Base-by-base conservation (phyloP, 2,329 filamentous ascomycete species). In the Penicillium capsulatum region DNA sequence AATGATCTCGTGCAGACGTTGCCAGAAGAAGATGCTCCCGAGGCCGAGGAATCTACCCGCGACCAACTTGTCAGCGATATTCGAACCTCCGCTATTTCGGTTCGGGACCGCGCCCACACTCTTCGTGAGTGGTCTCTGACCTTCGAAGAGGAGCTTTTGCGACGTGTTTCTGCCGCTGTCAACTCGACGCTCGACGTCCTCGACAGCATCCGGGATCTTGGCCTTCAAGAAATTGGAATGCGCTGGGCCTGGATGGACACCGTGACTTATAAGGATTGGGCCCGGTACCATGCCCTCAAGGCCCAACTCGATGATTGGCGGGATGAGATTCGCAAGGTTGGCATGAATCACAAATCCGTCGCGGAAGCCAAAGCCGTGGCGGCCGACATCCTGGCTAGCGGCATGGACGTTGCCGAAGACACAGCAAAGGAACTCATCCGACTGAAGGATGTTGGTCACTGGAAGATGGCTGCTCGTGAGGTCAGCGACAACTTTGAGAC, bases 201-300 rank as follows among this genome's bases (percentile, higher is more conserved):
- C 20, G 85, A 91, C 48, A 79, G 80, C 57, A 90, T 92, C 44
- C 81, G 86, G 29, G 84, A 90, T 54, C 74, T 95, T 24, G 87
- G 89, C 4, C 75, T 96, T 22, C 87, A 94, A 61, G 87, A 94
- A 62, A 88, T 96, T 38, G 90, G 90, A 40, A 91, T 94, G 81
- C 76, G 70, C 44, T 98, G 92, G 90, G 89, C 91, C 9, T 94
- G 87, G 83, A 92, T 89, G 69, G 89, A 97, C 42, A 88, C 88
- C 20, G 79, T 98, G 45, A 94, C 91, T 1, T 96, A 98, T 73
- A 90, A 94, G 64, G 89, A 98, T 63, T 98, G 92, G 92, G 80
- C 84, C 44, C 92, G 91, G 63, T 98, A 95, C 60, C 89, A 97
- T 63, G 80, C 86, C 44, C 73, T 98, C 42, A 94, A 86, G 69